These are phyloP conservation scores for Avicennia marina DNA, from an alignment of 257 asterid genomes.

Conservation along the genomic window DNA sequence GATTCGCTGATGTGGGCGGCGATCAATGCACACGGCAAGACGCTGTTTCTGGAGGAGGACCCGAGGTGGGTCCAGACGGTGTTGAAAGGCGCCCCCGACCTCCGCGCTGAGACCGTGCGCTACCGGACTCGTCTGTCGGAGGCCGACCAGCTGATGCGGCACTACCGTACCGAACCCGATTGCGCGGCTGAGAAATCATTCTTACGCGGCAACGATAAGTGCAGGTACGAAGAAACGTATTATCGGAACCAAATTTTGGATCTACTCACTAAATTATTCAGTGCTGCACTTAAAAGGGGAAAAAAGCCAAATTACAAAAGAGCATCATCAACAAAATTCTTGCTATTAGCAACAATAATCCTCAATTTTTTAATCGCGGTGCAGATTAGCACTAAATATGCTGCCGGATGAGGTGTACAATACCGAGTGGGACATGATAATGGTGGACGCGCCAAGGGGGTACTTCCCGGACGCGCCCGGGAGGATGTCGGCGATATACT, in stretches of 20 bases:
- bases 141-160: slow-evolving; percentile 47
- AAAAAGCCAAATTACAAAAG: background rate
- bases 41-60: slow-evolving; percentile 81
- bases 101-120: slow-evolving; percentile 46
- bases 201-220: slow-evolving; percentile 61
- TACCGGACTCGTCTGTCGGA: slow-evolving; percentile 58
- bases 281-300: background rate
- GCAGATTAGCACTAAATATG: slow-evolving; percentile 64
- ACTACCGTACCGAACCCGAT: slow-evolving; percentile 36
- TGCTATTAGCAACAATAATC: too few species aligned
- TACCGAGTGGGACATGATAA: slow-evolving; percentile 81
- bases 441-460: slow-evolving; percentile 92
- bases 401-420: slow-evolving; percentile 59
- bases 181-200: slow-evolving; percentile 46
- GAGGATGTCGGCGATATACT: slow-evolving; percentile 87
- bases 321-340: too few species aligned
- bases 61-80: slow-evolving; percentile 64
- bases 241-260: too few species aligned
- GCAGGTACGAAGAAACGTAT: slow-evolving; percentile 27
- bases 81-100: slow-evolving; percentile 46
- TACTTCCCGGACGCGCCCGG: slow-evolving; percentile 81
- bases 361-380: too few species aligned
- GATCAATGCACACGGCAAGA: slow-evolving; percentile 62
- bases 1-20: slow-evolving; percentile 90
- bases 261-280: too few species aligned